Evolutionary conservation across 2,329 filamentous ascomycete species (phyloP).

Genomic region (Diaporthe amygdali): DNA sequence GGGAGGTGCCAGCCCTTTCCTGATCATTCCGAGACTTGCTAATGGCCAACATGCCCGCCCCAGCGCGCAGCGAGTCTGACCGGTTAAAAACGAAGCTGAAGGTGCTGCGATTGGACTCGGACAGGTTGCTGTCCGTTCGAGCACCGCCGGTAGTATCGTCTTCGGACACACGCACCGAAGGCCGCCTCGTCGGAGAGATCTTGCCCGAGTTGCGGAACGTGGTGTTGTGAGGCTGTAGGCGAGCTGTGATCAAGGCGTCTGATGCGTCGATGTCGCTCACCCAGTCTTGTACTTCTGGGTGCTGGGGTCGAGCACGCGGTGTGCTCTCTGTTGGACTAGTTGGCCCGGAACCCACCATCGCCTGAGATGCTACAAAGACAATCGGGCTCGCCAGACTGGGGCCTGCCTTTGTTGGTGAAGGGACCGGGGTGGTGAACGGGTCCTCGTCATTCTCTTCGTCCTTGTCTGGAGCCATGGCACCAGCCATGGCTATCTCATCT

Average conservation of each 20-base stretch:
- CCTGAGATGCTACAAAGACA: constrained; percentile 40
- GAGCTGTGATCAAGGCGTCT: constrained; percentile 54
- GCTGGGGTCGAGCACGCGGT: constrained; percentile 34
- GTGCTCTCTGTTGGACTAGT: constrained; percentile 17
- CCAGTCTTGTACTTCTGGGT: constrained; percentile 64
- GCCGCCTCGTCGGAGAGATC: constrained; percentile 44
- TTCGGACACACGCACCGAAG: constrained; percentile 35
- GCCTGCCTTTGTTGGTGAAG: constrained; percentile 27
- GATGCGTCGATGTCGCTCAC: constrained; percentile 61
- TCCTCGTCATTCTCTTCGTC: constrained; percentile 39
- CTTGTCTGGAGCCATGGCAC: constrained; percentile 28
- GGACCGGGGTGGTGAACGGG: constrained; percentile 55
- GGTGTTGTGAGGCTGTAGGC: constrained; percentile 42
- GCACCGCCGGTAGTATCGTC: constrained; percentile 19
- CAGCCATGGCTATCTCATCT: constrained; percentile 43
- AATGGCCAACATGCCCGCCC: background rate
- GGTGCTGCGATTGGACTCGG: constrained; percentile 56
- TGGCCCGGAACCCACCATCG: constrained; percentile 38
- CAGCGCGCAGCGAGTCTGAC: constrained; percentile 39
- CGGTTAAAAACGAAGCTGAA: constrained; percentile 42
- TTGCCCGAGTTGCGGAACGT: constrained; percentile 35
- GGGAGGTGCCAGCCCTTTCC: constrained; percentile 23
- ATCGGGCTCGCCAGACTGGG: constrained; percentile 29
- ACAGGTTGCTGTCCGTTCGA: constrained; percentile 61
- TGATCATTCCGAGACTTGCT: constrained; percentile 28